A percentile compares a stretch with the other conserved stretches of the same genome.
Evolutionary conservation across 148 eudicot genomes (phyloP).

Genomic region (Rhododendron griersonianum): DNA sequence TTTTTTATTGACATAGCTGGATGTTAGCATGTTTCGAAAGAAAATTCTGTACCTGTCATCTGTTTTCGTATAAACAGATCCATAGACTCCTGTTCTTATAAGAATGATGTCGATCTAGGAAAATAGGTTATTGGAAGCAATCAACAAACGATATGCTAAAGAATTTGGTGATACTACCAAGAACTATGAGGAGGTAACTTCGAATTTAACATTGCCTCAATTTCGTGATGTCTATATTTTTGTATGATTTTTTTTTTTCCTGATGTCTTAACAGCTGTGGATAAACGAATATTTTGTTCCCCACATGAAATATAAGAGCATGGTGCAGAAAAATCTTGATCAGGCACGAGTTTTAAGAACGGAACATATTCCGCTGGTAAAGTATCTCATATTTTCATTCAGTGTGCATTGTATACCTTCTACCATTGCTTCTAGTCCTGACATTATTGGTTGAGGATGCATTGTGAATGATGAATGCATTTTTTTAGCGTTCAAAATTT

Average conservation of each 20-base stretch:
- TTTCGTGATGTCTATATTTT: background rate
- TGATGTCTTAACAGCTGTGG: background rate
- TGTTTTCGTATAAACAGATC: background rate
- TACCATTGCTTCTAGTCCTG: background rate
- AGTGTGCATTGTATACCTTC: background rate
- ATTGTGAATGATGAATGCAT: background rate
- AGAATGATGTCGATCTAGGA: background rate
- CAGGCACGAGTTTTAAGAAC: background rate
- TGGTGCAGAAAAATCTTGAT: background rate
- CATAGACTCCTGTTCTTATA: background rate
- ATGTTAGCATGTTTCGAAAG: no score
- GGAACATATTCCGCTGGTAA: background rate
- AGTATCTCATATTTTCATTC: background rate
- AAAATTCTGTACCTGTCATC: background rate
- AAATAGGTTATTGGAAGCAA: background rate
- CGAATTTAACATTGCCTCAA: background rate
- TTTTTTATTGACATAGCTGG: no score
- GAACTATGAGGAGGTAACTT: background rate
- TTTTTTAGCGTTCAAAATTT: no score
- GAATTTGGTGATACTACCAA: background rate
- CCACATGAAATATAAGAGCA: background rate
- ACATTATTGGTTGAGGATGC: background rate
- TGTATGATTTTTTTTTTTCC: background rate
- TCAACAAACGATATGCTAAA: background rate
- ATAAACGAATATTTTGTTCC: background rate